Evolutionary conservation across 495 filamentous ascomycete genomes (phyloP).

Genomic region (Podospora australis): DNA sequence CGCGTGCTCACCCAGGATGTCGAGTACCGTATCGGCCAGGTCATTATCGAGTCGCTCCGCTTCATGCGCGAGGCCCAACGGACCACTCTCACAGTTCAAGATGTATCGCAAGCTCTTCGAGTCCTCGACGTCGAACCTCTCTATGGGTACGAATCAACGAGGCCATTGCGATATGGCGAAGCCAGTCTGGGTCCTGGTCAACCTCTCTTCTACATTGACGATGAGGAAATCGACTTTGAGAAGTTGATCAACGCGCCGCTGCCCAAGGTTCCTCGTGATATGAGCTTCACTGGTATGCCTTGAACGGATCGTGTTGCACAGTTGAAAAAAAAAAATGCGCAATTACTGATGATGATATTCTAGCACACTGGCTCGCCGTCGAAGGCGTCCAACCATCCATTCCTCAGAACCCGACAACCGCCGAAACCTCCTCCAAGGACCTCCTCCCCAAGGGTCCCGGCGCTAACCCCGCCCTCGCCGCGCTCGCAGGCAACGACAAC

Average conservation of each 20-base stretch:
- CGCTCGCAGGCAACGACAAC: conserved; percentile 76
- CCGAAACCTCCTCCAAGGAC: conserved; percentile 72
- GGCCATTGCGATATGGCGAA: conserved; percentile 85
- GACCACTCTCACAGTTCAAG: conserved; percentile 74
- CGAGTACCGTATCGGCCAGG: conserved; percentile 86
- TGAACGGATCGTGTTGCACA: neutral
- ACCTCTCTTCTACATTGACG: conserved; percentile 93
- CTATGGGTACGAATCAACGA: conserved; percentile 87
- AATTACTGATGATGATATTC: conserved; percentile 4
- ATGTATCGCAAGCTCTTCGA: conserved; percentile 73
- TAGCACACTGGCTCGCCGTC: conserved; percentile 92
- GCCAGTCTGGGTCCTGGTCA: conserved; percentile 91
- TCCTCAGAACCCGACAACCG: conserved; percentile 85
- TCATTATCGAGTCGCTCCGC: conserved; percentile 86
- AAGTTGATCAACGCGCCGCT: conserved; percentile 94
- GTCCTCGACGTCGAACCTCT: conserved; percentile 89
- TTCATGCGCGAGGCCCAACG: conserved; percentile 87
- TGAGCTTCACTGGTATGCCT: conserved; percentile 72
- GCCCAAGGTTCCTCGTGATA: conserved; percentile 90
- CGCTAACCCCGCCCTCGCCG: conserved; percentile 72
- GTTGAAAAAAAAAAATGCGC: neutral
- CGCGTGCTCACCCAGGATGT: conserved; percentile 85
- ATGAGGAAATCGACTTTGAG: conserved; percentile 98
- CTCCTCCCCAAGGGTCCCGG: conserved; percentile 82
- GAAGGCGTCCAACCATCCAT: conserved; percentile 95